Percentiles rank a stretch among this genome's conserved stretches.
Evolutionary conservation across 208 protist species (phyloP).

Genomic region (Trypanosoma grayi): DNA sequence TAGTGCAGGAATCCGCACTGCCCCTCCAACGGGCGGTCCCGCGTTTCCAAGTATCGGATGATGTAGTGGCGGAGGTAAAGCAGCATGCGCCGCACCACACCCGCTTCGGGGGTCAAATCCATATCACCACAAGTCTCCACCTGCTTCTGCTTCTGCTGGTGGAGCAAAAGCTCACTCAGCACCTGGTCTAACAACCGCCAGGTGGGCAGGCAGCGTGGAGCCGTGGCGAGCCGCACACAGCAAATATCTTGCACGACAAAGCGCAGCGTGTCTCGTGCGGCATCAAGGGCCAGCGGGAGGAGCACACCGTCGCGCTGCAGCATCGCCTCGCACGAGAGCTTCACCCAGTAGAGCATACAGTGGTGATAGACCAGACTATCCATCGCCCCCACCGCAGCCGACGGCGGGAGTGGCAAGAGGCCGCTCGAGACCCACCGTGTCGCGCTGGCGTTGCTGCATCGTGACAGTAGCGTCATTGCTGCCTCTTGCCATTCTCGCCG

Average conservation of each 20-base stretch:
- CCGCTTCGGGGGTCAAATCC: not conserved
- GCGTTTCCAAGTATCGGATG: slow-evolving; percentile 38
- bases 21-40: slow-evolving; percentile 36
- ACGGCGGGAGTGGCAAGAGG: slow-evolving; percentile 21
- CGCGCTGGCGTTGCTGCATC: not conserved
- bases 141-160: no score
- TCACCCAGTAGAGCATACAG: slow-evolving; percentile 18
- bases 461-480: slow-evolving; percentile 28
- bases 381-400: not conserved
- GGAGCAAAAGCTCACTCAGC: slow-evolving; percentile 9
- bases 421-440: slow-evolving; percentile 8
- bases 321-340: slow-evolving; percentile 2
- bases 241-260: slow-evolving; percentile 48
- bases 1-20: slow-evolving; percentile 14
- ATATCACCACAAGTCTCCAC: not conserved
- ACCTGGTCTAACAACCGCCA: slow-evolving; percentile 45
- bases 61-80: slow-evolving; percentile 26
- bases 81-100: slow-evolving; percentile 12
- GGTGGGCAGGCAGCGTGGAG: slow-evolving; percentile 50
- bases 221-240: slow-evolving; percentile 32
- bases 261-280: slow-evolving; percentile 33
- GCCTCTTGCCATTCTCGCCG: slow-evolving; percentile 62
- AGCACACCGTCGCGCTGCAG: not conserved
- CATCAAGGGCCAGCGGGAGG: not conserved
- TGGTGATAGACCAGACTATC: slow-evolving; percentile 10